phyloP scores from a whole-genome alignment of 306 rosid species.

The Begonia loranthoides region DNA sequence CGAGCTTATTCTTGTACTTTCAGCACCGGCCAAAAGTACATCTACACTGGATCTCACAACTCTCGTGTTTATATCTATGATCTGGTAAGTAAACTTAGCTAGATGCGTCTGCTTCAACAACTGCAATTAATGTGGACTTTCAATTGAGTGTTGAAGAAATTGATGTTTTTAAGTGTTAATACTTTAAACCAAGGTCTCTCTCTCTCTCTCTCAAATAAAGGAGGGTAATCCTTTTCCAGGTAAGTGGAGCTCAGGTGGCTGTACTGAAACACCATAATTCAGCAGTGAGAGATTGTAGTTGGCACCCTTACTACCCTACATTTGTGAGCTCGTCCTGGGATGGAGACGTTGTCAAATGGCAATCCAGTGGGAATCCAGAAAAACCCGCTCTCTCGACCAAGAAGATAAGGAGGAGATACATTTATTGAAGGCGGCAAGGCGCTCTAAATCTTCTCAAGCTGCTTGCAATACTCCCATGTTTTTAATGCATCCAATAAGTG shows the following conservation, averaged over 20 bases:
- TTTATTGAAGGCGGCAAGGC: constrained; percentile 14
- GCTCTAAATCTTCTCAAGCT: no score
- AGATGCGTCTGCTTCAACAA: background rate
- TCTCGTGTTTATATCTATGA: constrained; percentile 64
- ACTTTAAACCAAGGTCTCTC: background rate
- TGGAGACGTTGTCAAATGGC: constrained; percentile 83
- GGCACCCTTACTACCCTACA: constrained; percentile 79
- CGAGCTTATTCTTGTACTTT: constrained; percentile 12
- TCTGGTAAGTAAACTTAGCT: constrained; percentile 45
- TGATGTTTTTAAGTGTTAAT: no score
- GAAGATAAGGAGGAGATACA: constrained; percentile 28
- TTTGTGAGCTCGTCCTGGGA: constrained; percentile 95
- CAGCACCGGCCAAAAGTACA: constrained; percentile 98
- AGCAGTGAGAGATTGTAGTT: constrained; percentile 89
- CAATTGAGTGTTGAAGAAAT: constrained; percentile 1
- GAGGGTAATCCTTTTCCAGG: constrained; percentile 23
- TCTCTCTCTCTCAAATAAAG: background rate
- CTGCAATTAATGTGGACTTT: background rate
- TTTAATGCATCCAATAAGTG: no score
- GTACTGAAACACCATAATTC: constrained; percentile 78
- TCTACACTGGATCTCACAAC: constrained; percentile 80
- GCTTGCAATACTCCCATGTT: no score
- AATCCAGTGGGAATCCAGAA: constrained; percentile 39
- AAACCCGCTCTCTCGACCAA: constrained; percentile 16
- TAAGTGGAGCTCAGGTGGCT: constrained; percentile 73